Base-by-base conservation (phyloP, 1,284 basidiomycete genomes). In the Ustilago xerochloae region DNA sequence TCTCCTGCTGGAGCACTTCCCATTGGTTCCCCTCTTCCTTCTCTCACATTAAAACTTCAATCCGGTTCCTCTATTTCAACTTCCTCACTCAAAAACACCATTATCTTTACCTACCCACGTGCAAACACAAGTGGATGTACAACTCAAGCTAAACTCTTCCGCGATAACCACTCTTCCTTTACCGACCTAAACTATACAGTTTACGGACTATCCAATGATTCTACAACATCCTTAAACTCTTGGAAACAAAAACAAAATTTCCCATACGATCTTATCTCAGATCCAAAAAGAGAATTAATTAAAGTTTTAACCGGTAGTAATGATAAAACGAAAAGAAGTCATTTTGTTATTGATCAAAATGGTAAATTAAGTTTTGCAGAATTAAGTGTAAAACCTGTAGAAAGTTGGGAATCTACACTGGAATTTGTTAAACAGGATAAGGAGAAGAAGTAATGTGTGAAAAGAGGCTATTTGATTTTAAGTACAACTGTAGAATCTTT, bases 191-290 rank as follows among this genome's bases (percentile, higher is more conserved):
- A 90, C 47, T 97, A 90, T 85, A 88, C 88, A 41, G 90, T 97
- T 39, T 94, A 92, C 84, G 94, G 94, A 65, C 85, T 97, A 64
- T 94, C 92, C 78, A 90, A 90, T 22, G 94, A 97, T 85, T 87
- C 88, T n/a, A 89, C 92, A 0, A 82, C 87, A 6, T 90, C 92
- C 4, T 92, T 95, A 35, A 88, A 69, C 4, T 63, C 29, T 18
- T 80, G 63, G 75, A 85, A 83, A 55, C 78, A 75, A 28, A 87
- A 87, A 90, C 92, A 94, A 86, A 87, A 88, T 55, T 88, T 97
- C 20, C 92, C 90, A 13, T 98, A 94, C 84, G 88, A 90, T 5
- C 87, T 97, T 6, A 88, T 98, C 45, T 95, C 92, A 8, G 95
- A 98, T 84, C 93, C 92, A 20, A 89, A 93, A 81, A 89, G 91